Evolutionary conservation across 1,284 basidiomycete genomes (phyloP).

Genomic region (Melampsora occidentalis): DNA sequence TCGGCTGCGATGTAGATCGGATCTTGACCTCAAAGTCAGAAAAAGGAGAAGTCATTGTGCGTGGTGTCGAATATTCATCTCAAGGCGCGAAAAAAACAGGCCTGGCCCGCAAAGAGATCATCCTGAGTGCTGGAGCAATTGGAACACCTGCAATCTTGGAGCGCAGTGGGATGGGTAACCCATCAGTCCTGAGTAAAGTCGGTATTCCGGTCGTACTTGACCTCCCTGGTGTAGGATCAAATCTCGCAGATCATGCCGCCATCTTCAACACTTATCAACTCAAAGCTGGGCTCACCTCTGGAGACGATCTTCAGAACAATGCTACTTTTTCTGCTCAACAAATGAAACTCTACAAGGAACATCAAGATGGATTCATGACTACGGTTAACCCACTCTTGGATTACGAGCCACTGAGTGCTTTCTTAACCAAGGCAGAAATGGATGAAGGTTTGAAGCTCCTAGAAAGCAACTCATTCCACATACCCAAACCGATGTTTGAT

Average conservation of each 20-base stretch:
- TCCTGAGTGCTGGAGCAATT: conserved; percentile 49
- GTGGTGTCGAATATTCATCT: conserved; percentile 26
- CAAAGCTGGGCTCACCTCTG: conserved; percentile 17
- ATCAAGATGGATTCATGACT: conserved; percentile 11
- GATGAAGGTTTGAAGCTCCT: conserved; percentile 24
- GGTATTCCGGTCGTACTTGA: conserved; percentile 45
- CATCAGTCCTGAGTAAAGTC: conserved; percentile 40
- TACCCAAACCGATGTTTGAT: conserved; percentile 10
- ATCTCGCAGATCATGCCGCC: conserved; percentile 46
- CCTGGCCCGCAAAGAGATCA: conserved; percentile 47
- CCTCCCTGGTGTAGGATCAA: conserved; percentile 46
- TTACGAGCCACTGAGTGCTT: conserved; percentile 24
- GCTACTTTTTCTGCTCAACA: conserved; percentile 25
- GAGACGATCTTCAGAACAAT: conserved; percentile 29
- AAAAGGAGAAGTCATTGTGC: not conserved
- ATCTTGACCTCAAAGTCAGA: conserved; percentile 25
- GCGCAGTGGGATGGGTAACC: conserved; percentile 49
- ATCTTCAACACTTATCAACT: conserved; percentile 25
- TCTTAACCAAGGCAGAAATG: conserved; percentile 17
- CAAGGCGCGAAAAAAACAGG: conserved; percentile 14
- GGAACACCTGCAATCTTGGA: conserved; percentile 50
- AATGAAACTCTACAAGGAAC: conserved; percentile 15
- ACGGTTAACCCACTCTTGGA: conserved; percentile 15
- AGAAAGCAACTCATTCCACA: conserved; percentile 6
- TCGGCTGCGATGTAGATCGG: conserved; percentile 14